Conservation (phyloP, 1,284 basidiomycete genomes). For the Grifola frondosa region DNA sequence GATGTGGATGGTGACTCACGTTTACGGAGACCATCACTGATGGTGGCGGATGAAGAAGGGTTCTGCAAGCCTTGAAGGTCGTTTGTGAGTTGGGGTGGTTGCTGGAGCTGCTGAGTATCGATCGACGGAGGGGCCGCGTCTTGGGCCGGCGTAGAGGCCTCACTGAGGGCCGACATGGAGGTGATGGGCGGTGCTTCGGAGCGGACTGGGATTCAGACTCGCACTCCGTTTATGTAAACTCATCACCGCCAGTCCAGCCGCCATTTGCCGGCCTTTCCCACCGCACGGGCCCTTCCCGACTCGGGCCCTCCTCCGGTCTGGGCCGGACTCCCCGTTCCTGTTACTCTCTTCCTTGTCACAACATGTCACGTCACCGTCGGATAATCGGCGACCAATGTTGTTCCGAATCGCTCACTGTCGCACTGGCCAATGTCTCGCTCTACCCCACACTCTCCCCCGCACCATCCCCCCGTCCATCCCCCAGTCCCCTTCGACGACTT, state of each 20-base stretch:
- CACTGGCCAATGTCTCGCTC: conserved; percentile 20
- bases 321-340: conserved; percentile 2
- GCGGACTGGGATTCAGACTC: conserved; percentile 58
- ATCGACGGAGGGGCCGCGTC: conserved; percentile 52
- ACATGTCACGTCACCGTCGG: not conserved
- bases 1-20: conserved; percentile 33
- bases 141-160: conserved; percentile 60
- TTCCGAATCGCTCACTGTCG: not conserved
- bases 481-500: conserved; percentile 59
- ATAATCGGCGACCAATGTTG: conserved; percentile 1
- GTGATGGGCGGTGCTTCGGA: conserved; percentile 53
- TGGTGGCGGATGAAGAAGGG: conserved; percentile 17
- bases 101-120: conserved; percentile 61
- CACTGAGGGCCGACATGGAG: conserved; percentile 70
- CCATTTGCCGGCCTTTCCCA: conserved; percentile 14
- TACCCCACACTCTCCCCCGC: conserved; percentile 8
- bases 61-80: conserved; percentile 39
- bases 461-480: conserved; percentile 20
- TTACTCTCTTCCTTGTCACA: not conserved
- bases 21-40: conserved; percentile 44
- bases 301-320: conserved; percentile 1
- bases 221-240: conserved; percentile 11
- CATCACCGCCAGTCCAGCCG: conserved; percentile 3
- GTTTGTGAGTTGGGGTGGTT: conserved; percentile 45
- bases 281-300: conserved; percentile 6